Evolutionary conservation across 176 grass and related monocot species (phyloP).

Genomic region (Carex scoparia): DNA sequence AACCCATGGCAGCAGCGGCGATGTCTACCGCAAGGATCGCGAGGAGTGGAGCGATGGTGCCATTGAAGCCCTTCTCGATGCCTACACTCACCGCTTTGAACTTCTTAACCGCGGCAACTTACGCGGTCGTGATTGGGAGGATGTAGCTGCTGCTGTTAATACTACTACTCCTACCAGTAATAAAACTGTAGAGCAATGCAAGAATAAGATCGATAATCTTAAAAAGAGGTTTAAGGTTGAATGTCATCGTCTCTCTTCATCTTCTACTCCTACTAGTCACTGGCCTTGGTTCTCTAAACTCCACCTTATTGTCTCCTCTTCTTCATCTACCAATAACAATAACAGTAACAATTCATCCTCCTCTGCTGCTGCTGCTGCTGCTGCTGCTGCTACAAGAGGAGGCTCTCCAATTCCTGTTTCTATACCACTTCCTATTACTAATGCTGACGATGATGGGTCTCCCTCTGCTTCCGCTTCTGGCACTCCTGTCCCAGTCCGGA

Average conservation of each 20-base stretch:
- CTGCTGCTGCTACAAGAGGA: slow-evolving; percentile 21
- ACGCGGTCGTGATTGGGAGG: slow-evolving; percentile 71
- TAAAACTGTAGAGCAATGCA: slow-evolving; percentile 95
- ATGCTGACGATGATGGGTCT: slow-evolving; percentile 47
- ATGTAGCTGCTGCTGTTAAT: slow-evolving; percentile 29
- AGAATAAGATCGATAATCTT: slow-evolving; percentile 99
- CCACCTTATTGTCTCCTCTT: slow-evolving; percentile 53
- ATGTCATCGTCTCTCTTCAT: slow-evolving; percentile 56
- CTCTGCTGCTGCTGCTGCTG: background rate
- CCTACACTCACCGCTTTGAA: slow-evolving; percentile 75
- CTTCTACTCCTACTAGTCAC: slow-evolving; percentile 32
- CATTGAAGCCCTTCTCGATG: slow-evolving; percentile 69
- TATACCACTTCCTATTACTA: background rate
- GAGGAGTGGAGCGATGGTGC: slow-evolving; percentile 97
- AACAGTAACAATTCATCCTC: background rate
- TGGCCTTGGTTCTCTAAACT: slow-evolving; percentile 95
- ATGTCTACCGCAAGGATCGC: slow-evolving; percentile 72
- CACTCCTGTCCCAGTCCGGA: background rate
- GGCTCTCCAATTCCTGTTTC: background rate
- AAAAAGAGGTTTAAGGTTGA: slow-evolving; percentile 98
- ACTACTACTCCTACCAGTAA: slow-evolving; percentile 2
- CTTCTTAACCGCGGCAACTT: slow-evolving; percentile 83
- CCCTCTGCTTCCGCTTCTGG: background rate
- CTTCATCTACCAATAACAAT: slow-evolving; percentile 34
- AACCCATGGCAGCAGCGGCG: background rate